Evolutionary conservation across 192 early-diverging fungal species (phyloP), one percentile per base, ranked within the genome.

Genomic region (Backusella macrospora): DNA sequence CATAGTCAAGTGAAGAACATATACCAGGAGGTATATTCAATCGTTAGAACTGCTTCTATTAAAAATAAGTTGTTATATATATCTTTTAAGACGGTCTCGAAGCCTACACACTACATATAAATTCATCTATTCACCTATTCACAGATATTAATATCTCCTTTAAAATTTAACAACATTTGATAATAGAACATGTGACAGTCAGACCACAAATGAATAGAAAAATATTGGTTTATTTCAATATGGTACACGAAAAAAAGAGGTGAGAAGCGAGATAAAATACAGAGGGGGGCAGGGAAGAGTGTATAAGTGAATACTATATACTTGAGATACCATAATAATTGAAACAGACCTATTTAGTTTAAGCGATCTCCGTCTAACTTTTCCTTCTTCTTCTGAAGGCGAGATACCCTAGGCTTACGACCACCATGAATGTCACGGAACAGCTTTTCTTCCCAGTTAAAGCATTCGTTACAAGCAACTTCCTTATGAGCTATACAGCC

Each of bases 381-480:
- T 64, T 44, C 52, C 46, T 62, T 65, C 44, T 69, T 70, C 12
- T 68, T 69, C 8, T 9, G 4, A 8, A 62, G 59, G 10, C 75
- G 75, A 26, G 68, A 44, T 15, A 59, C 63, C 39, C 73, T 75
- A 38, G 68, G 59, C 43, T 76, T 76, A 40, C 69, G 52, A 16
- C 62, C 59, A 59, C 76, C 76, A 59, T 77, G 76, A 45, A 77
- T 72, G 37, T 49, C 49, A 21, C 47, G 46, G 34, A 62, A 77
- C 3, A 77, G 45, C 16, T 71, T 38, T 13, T 75, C 63, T 45
- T 71, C 78, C 78, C 78, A 80, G 42, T 80, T 44, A 63, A 80
- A 80, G 71, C 78, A 80, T 40, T 80, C 74, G 7, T 73, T 55
- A 45, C 78, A 80, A 14, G 49, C 78, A 23, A 76, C 59, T 21